Evolutionary conservation across 257 asterid species (phyloP), one percentile per base, ranked within the genome.

Genomic region (Solanum corneliomulleri): DNA sequence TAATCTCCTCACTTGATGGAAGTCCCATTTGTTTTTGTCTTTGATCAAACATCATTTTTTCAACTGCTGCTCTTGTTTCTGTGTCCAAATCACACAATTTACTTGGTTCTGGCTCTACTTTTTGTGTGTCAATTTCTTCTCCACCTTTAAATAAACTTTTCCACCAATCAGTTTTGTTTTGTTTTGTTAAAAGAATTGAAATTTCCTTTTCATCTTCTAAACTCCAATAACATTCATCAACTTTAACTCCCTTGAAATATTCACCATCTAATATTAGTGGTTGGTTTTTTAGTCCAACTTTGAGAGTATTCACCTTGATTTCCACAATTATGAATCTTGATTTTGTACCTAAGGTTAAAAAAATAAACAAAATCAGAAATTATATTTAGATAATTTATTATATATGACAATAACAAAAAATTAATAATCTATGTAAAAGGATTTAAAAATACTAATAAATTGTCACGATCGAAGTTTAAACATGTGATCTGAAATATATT

Each of bases 91-190:
- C 98, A 31, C 93, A 86, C 23, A 95, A 86, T 41, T 88, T 94
- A 89, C 98, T 96, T 64, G 58, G 89, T 90, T 94, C 99, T 29
- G 98, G 99, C 83, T 93, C 98, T 4, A 91, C 96, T 89, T 94
- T 93, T 87, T 95, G 97, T 23, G 96, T 95, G 90, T 96, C 96
- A 37, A 96, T 85, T 88, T 93, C 97, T 4, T 96, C 97, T 66
- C 91, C 98, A 88, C 98, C 99, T 92, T 95, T 93, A 78, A 94
- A 95, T 88, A 94, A 52, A 89, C 87, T 93, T 87, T 95, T 95
- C 98, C 99, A 95, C 98, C 99, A 94, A 82, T 95, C 96, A 95
- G 94, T 92, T 88, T 95, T 95, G 88, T 95, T 89, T 25, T 92
- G 94, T 70, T 96, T 95, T 27, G 97, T 94, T 39, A 95, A 89